phyloP scores from a whole-genome alignment of 2,329 filamentous ascomycete species.

The Pseudogymnoascus sp. region DNA sequence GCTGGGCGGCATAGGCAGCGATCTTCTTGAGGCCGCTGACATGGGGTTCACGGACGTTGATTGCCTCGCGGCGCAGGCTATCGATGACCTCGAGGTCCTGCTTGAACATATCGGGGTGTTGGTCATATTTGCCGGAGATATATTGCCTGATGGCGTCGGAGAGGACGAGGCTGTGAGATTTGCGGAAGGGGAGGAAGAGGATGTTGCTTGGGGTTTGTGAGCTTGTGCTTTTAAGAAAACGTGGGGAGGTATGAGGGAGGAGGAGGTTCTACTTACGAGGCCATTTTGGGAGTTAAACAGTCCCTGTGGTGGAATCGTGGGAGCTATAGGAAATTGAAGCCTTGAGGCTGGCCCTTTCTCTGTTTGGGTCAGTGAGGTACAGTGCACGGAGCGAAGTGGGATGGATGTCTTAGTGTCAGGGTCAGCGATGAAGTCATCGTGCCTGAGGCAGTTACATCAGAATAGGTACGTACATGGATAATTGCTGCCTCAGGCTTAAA shows the following conservation, averaged over 20 bases:
- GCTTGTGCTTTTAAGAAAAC: background rate
- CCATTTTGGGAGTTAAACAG: background rate
- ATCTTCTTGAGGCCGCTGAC: slow-evolving; percentile 78
- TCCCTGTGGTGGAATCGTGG: background rate
- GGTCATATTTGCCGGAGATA: slow-evolving; percentile 97
- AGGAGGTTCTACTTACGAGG: background rate
- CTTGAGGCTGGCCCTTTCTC: background rate
- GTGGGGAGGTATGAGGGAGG: background rate
- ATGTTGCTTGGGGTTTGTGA: slow-evolving; percentile 22
- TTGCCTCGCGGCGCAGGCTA: slow-evolving; percentile 71
- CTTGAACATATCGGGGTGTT: slow-evolving; percentile 94
- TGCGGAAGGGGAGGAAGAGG: slow-evolving; percentile 62
- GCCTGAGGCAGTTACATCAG: background rate
- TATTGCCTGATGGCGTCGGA: slow-evolving; percentile 83
- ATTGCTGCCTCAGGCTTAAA: no score
- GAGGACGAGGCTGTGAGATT: slow-evolving; percentile 69
- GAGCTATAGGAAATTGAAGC: background rate
- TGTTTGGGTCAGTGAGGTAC: background rate
- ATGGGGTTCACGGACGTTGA: slow-evolving; percentile 83
- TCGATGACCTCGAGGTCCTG: slow-evolving; percentile 85
- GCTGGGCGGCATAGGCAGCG: slow-evolving; percentile 83
- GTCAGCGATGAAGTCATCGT: slow-evolving; percentile 3
- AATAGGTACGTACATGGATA: background rate
- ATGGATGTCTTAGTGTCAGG: background rate
- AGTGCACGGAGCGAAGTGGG: background rate